These are phyloP conservation scores for Gregarina niphandrodes DNA, from an alignment of 169 alveolate genomes.

Conservation along the genomic window DNA sequence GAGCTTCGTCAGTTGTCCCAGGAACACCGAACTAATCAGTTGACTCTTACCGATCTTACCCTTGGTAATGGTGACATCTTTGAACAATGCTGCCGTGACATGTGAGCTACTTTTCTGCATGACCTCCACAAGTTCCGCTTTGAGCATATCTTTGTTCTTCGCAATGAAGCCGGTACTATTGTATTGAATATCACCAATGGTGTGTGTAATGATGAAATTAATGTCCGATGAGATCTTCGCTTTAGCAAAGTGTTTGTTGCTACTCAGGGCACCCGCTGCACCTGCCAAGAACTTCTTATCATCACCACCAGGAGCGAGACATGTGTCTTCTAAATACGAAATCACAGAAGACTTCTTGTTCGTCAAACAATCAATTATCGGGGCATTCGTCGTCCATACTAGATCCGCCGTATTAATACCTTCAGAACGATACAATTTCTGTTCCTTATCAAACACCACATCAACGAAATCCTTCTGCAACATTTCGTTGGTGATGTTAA, in stretches of 20 bases:
- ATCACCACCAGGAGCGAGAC: slow-evolving; percentile 64
- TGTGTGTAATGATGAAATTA: slow-evolving; percentile 51
- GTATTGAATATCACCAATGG: slow-evolving; percentile 58
- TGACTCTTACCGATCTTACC: slow-evolving; percentile 68
- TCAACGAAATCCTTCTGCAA: slow-evolving; percentile 68
- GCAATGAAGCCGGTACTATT: slow-evolving; percentile 41
- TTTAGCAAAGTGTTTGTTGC: slow-evolving; percentile 14
- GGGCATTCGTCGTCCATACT: slow-evolving; percentile 14
- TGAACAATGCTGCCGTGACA: slow-evolving; percentile 41
- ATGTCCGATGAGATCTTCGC: slow-evolving; percentile 52
- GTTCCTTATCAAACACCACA: slow-evolving; percentile 19
- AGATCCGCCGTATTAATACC: slow-evolving; percentile 16
- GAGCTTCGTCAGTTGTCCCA: slow-evolving; percentile 46
- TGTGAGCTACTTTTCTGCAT: slow-evolving; percentile 41
- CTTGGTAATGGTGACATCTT: slow-evolving; percentile 42
- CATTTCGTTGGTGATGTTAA: slow-evolving; percentile 83
- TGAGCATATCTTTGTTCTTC: slow-evolving; percentile 51
- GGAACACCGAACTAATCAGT: slow-evolving; percentile 61
- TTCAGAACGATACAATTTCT: slow-evolving; percentile 14
- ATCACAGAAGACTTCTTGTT: slow-evolving; percentile 38
- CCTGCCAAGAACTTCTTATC: slow-evolving; percentile 52
- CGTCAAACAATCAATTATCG: slow-evolving; percentile 16
- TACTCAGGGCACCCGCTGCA: slow-evolving; percentile 19
- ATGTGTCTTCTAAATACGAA: slow-evolving; percentile 56
- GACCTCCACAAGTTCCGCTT: slow-evolving; percentile 55